These are phyloP conservation scores for Ettlia oleoabundans DNA, from an alignment of 139 green algal species.

Conservation along the genomic window DNA sequence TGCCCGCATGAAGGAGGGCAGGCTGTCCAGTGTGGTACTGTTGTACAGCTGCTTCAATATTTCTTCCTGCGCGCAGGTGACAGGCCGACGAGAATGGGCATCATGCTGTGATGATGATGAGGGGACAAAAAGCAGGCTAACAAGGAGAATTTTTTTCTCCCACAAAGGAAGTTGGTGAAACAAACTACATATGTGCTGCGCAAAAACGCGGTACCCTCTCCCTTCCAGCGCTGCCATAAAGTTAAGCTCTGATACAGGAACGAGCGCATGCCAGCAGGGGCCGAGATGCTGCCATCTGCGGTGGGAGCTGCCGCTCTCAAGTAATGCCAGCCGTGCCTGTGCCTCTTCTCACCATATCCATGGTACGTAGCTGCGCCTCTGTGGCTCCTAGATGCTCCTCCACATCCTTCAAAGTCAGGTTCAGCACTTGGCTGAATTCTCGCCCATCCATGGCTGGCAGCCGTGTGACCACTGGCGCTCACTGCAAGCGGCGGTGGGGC, in stretches of 20 bases:
- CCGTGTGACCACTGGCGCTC: too few relatives aligned
- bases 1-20: constrained; percentile 20
- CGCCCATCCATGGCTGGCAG: too few relatives aligned
- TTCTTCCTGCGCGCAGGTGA: constrained; percentile 4
- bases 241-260: too few relatives aligned
- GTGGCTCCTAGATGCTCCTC: constrained; percentile 16
- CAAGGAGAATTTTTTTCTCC: too few relatives aligned
- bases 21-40: background rate
- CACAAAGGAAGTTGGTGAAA: too few relatives aligned
- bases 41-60: constrained; percentile 3
- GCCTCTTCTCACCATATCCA: background rate
- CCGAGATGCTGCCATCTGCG: background rate
- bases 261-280: background rate
- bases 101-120: too few relatives aligned
- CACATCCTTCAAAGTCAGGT: constrained; percentile 7
- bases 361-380: background rate
- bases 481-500: too few relatives aligned
- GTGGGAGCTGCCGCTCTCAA: background rate
- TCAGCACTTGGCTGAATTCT: background rate
- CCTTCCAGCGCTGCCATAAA: too few relatives aligned
- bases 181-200: background rate
- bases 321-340: too few relatives aligned
- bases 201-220: too few relatives aligned
- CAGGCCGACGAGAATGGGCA: background rate
- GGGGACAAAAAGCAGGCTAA: too few relatives aligned